Evolutionary conservation across 2,329 filamentous ascomycete species (phyloP).

Genomic region (Apiospora sp.): DNA sequence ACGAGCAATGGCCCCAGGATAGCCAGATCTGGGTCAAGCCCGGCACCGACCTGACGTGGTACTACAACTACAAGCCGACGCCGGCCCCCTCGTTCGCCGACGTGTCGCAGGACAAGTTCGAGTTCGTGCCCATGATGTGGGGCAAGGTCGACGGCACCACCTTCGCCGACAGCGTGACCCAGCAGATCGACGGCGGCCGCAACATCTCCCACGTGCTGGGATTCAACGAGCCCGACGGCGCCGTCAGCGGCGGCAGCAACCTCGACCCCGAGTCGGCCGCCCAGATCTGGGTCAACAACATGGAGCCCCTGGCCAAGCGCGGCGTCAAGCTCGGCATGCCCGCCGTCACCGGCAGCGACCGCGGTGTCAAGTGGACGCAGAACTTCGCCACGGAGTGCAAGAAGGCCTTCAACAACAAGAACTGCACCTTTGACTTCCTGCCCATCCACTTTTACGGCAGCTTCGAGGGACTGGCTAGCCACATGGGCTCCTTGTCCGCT

Average conservation of each 20-base stretch:
- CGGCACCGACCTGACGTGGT: conserved; percentile 75
- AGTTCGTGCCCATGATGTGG: conserved; percentile 87
- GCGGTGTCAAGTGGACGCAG: conserved; percentile 71
- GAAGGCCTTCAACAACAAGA: conserved; percentile 57
- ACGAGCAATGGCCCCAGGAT: conserved; percentile 63
- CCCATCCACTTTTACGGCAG: conserved; percentile 74
- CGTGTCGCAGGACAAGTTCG: conserved; percentile 62
- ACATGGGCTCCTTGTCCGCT: conserved; percentile 66
- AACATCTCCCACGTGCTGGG: conserved; percentile 74
- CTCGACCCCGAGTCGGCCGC: conserved; percentile 69
- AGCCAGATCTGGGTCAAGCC: conserved; percentile 69
- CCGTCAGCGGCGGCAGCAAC: conserved; percentile 66
- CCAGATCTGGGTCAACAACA: conserved; percentile 72
- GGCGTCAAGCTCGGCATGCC: conserved; percentile 76
- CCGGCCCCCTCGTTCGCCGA: conserved; percentile 63
- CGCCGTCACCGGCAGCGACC: conserved; percentile 68
- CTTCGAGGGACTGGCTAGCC: conserved; percentile 72
- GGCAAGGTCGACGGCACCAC: conserved; percentile 64
- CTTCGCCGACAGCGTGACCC: conserved; percentile 68
- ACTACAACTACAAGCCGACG: conserved; percentile 77
- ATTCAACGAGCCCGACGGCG: conserved; percentile 82
- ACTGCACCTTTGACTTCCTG: conserved; percentile 71
- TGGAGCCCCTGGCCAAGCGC: conserved; percentile 71
- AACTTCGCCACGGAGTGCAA: conserved; percentile 72
- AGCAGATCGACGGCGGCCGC: conserved; percentile 57